A percentile compares a stretch with the other conserved stretches of the same genome.
These are phyloP conservation scores for Chrysosphaeria jannelii DNA, from an alignment of 2,329 filamentous ascomycete species.

Conservation along the genomic window DNA sequence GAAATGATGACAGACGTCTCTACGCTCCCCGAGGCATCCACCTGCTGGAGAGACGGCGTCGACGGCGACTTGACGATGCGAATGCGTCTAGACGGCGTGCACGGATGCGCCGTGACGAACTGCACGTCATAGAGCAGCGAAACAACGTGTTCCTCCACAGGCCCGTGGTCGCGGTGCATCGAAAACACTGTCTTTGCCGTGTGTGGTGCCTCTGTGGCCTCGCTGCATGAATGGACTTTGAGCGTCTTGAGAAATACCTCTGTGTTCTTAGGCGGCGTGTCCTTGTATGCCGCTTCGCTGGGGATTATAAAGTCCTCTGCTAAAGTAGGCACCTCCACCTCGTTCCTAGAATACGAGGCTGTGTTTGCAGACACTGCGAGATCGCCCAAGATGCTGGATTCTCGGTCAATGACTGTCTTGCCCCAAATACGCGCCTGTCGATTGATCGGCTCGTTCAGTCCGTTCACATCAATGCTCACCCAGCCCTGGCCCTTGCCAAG, in stretches of 20 bases:
- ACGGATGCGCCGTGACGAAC: conserved; percentile 36
- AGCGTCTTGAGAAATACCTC: too few relatives aligned
- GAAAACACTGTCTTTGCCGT: conserved; percentile 13
- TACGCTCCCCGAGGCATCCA: conserved; percentile 21
- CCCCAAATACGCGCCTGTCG: conserved; percentile 23
- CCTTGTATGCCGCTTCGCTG: conserved; percentile 8
- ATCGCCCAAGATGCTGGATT: conserved; percentile 28
- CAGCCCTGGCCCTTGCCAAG: conserved; percentile 20
- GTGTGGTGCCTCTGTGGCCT: conserved; percentile 9
- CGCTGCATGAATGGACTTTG: too few relatives aligned
- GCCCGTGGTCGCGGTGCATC: conserved; percentile 12
- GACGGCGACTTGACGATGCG: conserved; percentile 26
- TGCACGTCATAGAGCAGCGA: conserved; percentile 25
- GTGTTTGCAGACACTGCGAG: conserved; percentile 27
- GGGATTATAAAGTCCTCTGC: too few relatives aligned
- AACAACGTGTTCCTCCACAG: conserved; percentile 13
- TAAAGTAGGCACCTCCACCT: too few relatives aligned
- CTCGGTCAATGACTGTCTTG: conserved; percentile 25
- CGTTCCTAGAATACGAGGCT: conserved; percentile 18
- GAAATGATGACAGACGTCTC: too few relatives aligned
- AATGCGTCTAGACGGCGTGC: conserved; percentile 23
- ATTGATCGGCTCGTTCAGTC: conserved; percentile 11
- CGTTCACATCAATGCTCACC: conserved; percentile 25
- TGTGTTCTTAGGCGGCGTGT: too few relatives aligned
- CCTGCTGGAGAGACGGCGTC: conserved; percentile 26